These are phyloP conservation scores for Alternaria hordeiaustralica DNA, from an alignment of 2,329 filamentous ascomycete genomes.

Conservation along the genomic window DNA sequence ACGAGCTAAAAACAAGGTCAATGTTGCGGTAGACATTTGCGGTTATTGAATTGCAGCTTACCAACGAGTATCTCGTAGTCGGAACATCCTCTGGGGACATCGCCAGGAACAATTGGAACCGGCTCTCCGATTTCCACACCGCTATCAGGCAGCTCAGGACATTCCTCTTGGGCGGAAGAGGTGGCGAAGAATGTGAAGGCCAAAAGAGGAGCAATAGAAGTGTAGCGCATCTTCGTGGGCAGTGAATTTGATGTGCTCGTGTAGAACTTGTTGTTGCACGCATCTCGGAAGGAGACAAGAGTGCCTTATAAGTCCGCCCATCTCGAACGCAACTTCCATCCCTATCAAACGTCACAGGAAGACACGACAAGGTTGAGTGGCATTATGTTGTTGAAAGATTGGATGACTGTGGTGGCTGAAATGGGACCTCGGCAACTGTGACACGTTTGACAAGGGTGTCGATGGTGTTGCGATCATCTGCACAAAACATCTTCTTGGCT, in stretches of 20 bases:
- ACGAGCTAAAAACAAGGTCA: background rate
- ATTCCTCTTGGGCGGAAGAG: background rate
- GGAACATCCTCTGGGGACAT: constrained; percentile 5
- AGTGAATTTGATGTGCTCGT: background rate
- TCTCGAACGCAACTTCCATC: background rate
- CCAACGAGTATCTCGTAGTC: constrained; percentile 8
- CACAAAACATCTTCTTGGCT: background rate
- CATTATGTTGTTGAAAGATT: background rate
- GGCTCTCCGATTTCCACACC: constrained; percentile 2
- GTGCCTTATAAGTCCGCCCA: background rate
- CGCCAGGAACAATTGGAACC: constrained; percentile 4
- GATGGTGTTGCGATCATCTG: constrained; percentile 3
- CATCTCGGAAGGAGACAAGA: background rate
- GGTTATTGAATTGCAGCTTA: background rate
- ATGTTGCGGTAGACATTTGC: background rate
- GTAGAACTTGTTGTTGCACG: background rate
- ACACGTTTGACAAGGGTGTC: constrained; percentile 1
- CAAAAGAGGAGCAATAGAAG: background rate
- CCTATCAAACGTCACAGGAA: background rate
- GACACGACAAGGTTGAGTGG: background rate
- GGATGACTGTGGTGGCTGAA: background rate
- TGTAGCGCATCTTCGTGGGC: background rate
- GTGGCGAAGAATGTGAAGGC: background rate
- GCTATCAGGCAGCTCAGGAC: background rate
- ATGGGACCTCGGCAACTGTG: constrained; percentile 3